phyloP scores from a whole-genome alignment of 805 yeast genomes.

The Millerozyma miso region DNA sequence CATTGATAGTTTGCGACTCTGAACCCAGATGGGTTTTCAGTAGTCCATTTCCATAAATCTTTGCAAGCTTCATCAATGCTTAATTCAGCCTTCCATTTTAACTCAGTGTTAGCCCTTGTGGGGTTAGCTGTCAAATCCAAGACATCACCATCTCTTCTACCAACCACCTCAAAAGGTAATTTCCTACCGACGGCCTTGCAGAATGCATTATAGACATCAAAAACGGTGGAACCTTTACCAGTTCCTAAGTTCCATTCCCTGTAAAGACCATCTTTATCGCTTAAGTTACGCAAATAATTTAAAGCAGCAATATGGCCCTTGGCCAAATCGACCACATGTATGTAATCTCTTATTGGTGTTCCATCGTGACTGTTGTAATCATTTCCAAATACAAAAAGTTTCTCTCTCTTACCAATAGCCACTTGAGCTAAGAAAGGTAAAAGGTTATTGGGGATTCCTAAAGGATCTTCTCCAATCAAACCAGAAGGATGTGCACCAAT shows the following conservation, averaged over 20 bases:
- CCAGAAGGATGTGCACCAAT: conserved; percentile 87
- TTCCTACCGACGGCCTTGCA: conserved; percentile 59
- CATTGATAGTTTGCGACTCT: conserved; percentile 30
- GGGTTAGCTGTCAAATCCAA: conserved; percentile 70
- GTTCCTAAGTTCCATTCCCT: conserved; percentile 84
- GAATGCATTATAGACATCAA: conserved; percentile 65
- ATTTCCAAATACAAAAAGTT: conserved; percentile 64
- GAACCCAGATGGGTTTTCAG: conserved; percentile 62
- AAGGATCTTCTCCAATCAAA: conserved; percentile 74
- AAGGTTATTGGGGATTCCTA: conserved; percentile 72
- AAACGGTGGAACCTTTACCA: conserved; percentile 75
- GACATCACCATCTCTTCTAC: conserved; percentile 74
- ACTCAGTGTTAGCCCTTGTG: conserved; percentile 59
- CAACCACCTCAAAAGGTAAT: conserved; percentile 61
- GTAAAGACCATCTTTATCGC: conserved; percentile 43
- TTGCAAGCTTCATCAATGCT: conserved; percentile 60
- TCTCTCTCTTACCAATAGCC: conserved; percentile 65
- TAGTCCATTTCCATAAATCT: conserved; percentile 78
- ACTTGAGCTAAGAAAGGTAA: conserved; percentile 76
- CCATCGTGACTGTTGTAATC: conserved; percentile 74
- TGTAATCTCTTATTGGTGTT: conserved; percentile 77
- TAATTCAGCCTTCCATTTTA: conserved; percentile 58
- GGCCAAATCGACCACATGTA: conserved; percentile 78
- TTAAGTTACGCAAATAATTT: conserved; percentile 41
- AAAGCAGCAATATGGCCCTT: conserved; percentile 73